Evolutionary conservation across 1,284 basidiomycete species (phyloP).

Genomic region (Sphaerobolus stellatus): DNA sequence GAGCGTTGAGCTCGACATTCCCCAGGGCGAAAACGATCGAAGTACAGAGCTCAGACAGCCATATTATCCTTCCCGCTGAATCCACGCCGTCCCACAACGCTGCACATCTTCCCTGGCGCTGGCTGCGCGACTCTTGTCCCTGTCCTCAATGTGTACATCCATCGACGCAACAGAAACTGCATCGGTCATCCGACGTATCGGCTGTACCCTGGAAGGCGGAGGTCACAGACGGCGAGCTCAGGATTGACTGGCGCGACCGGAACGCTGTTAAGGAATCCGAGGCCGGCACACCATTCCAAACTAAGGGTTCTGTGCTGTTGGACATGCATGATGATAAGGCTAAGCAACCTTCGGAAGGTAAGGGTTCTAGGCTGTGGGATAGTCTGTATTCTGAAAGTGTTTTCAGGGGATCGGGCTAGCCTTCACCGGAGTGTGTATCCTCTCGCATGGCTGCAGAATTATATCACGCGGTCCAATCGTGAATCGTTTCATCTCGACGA

Average conservation of each 20-base stretch:
- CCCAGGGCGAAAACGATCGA: too few relatives aligned
- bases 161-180: constrained; percentile 74
- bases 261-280: too few relatives aligned
- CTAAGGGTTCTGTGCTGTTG: too few relatives aligned
- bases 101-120: constrained; percentile 32
- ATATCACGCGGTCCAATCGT: constrained; percentile 44
- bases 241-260: constrained; percentile 43
- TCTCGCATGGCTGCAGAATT: constrained; percentile 28
- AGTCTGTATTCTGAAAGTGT: too few relatives aligned
- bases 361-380: too few relatives aligned
- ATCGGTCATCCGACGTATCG: constrained; percentile 63
- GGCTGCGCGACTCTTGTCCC: constrained; percentile 59
- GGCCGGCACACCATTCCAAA: too few relatives aligned
- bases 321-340: too few relatives aligned
- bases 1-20: too few relatives aligned
- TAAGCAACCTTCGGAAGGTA: too few relatives aligned
- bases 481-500: constrained; percentile 25
- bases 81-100: neutral
- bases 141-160: constrained; percentile 66
- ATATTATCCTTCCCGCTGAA: too few relatives aligned
- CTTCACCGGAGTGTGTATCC: constrained; percentile 48
- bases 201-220: constrained; percentile 46
- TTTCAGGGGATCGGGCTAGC: constrained; percentile 25
- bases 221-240: constrained; percentile 24
- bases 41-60: too few relatives aligned